phyloP scores from a whole-genome alignment of 257 asterid genomes.

The Buddleja alternifolia region DNA sequence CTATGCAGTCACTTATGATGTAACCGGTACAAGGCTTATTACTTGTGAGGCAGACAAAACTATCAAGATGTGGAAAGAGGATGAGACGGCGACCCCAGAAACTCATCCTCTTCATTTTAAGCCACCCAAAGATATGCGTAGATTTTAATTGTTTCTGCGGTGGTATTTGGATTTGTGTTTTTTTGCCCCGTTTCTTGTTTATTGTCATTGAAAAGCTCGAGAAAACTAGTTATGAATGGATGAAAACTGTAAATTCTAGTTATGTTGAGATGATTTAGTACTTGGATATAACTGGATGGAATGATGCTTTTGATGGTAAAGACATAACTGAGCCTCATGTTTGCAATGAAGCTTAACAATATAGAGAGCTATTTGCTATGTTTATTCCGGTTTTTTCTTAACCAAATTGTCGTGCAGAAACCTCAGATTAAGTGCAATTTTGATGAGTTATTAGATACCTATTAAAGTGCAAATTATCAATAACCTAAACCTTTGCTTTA shows the following conservation, averaged over 20 bases:
- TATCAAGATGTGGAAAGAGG: slow-evolving; percentile 98
- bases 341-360: too few species aligned
- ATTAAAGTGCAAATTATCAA: too few species aligned
- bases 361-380: too few species aligned
- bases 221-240: not conserved
- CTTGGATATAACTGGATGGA: not conserved
- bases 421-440: too few species aligned
- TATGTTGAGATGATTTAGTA: slow-evolving; percentile 5
- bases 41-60: slow-evolving; percentile 97
- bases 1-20: slow-evolving; percentile 67
- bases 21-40: slow-evolving; percentile 82
- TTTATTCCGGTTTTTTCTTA: too few species aligned
- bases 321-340: too few species aligned
- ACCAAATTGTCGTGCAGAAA: too few species aligned
- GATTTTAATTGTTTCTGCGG: slow-evolving; percentile 50
- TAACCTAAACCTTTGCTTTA: too few species aligned
- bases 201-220: not conserved
- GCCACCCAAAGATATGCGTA: slow-evolving; percentile 89
- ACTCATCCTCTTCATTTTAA: slow-evolving; percentile 89
- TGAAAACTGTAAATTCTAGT: slow-evolving; percentile 22
- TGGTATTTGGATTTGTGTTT: not conserved
- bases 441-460: too few species aligned
- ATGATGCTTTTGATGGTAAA: too few species aligned
- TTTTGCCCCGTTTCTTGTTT: not conserved
- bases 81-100: slow-evolving; percentile 83